Conservation (phyloP, 2,329 filamentous ascomycete species). For the Didymella sp. region DNA sequence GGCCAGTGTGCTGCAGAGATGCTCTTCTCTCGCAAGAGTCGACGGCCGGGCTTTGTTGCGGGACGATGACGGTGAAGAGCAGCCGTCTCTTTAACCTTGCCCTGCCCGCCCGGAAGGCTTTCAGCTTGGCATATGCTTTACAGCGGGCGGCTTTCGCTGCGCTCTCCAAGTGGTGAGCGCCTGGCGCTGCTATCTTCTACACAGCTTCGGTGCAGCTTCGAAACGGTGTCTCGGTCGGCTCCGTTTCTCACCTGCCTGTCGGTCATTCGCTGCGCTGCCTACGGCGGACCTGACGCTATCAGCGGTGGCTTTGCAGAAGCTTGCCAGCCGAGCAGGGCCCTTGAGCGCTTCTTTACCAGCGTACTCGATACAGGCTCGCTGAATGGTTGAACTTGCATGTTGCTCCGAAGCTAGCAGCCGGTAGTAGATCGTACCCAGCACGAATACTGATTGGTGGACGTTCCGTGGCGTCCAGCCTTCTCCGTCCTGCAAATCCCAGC, state of each 20-base stretch:
- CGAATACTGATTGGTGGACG: slow-evolving; percentile 36
- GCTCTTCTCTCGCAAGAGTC: slow-evolving; percentile 22
- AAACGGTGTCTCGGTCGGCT: slow-evolving; percentile 46
- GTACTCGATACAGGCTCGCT: slow-evolving; percentile 29
- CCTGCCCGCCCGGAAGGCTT: slow-evolving; percentile 14
- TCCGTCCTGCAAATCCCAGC: slow-evolving; percentile 45
- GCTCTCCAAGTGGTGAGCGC: slow-evolving; percentile 28
- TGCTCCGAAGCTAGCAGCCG: slow-evolving; percentile 46
- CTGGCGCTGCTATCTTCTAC: slow-evolving; percentile 43
- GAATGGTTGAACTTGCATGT: slow-evolving; percentile 38
- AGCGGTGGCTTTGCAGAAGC: slow-evolving; percentile 36
- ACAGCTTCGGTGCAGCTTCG: slow-evolving; percentile 48
- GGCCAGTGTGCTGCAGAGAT: slow-evolving; percentile 8
- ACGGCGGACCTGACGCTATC: slow-evolving; percentile 39
- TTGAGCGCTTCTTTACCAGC: slow-evolving; percentile 29
- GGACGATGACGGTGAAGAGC: slow-evolving; percentile 14
- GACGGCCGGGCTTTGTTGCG: slow-evolving; percentile 26
- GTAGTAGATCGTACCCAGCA: slow-evolving; percentile 39
- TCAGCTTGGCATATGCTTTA: slow-evolving; percentile 34
- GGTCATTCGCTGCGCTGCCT: slow-evolving; percentile 33
- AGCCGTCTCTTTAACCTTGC: slow-evolving; percentile 24
- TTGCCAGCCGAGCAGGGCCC: slow-evolving; percentile 34
- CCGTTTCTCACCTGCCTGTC: slow-evolving; percentile 28
- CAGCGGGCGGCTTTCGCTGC: slow-evolving; percentile 34
- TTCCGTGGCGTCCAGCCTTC: slow-evolving; percentile 42